Evolutionary conservation across 352 stramenopile genomes (phyloP).

Genomic region (Pythium insidiosum): DNA sequence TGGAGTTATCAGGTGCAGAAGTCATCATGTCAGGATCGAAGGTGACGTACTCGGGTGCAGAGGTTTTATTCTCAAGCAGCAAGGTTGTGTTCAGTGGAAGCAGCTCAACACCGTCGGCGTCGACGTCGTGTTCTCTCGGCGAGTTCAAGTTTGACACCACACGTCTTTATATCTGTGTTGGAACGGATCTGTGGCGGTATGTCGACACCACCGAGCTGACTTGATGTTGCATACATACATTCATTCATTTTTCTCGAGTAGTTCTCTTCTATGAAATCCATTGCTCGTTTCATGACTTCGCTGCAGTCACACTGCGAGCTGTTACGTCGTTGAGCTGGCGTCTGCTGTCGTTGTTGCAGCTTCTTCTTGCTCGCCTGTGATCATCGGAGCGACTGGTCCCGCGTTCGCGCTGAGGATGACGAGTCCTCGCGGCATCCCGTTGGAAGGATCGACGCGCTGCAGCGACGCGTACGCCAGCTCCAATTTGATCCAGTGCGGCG

Average conservation of each 20-base stretch:
- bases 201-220: slow-evolving; percentile 1
- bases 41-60: slow-evolving; percentile 9
- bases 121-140: slow-evolving; percentile 8
- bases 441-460: slow-evolving; percentile 37
- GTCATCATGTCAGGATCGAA: background rate
- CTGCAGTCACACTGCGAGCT: too few relatives aligned
- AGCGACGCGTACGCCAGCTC: slow-evolving; percentile 43
- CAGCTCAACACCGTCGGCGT: background rate
- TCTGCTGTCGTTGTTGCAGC: too few relatives aligned
- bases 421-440: slow-evolving; percentile 26
- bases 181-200: background rate
- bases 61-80: slow-evolving; percentile 1
- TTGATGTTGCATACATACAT: too few relatives aligned
- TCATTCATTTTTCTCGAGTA: too few relatives aligned
- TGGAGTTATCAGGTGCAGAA: slow-evolving; percentile 3
- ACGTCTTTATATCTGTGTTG: slow-evolving; percentile 19
- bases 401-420: slow-evolving; percentile 33
- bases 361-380: too few relatives aligned
- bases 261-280: too few relatives aligned
- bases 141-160: slow-evolving; percentile 19
- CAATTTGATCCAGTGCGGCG: slow-evolving; percentile 79
- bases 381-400: background rate
- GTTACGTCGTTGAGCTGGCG: too few relatives aligned
- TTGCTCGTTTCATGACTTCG: too few relatives aligned
- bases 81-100: slow-evolving; percentile 17